Evolutionary conservation across 768 basidiomycete genomes (phyloP).

Genomic region (Gloeostereum incarnatum): DNA sequence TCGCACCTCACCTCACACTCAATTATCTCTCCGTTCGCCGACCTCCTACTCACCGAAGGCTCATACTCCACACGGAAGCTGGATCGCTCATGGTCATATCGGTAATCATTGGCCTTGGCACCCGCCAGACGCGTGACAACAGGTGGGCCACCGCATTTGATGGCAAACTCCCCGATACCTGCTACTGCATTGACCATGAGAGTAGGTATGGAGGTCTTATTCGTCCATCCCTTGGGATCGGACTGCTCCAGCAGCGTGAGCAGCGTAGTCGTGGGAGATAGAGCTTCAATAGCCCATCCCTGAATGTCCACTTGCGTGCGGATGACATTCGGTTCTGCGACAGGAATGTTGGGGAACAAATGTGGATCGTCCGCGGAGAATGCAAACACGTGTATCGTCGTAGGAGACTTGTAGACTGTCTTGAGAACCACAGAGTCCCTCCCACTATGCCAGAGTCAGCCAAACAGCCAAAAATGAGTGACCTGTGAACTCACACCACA

Average conservation of each 20-base stretch:
- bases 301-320: slow-evolving; percentile 97
- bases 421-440: slow-evolving; percentile 86
- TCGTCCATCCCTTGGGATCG: slow-evolving; percentile 95
- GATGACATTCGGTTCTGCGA: slow-evolving; percentile 67
- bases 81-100: slow-evolving; percentile 83
- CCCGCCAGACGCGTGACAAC: slow-evolving; percentile 77
- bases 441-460: slow-evolving; percentile 41
- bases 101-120: slow-evolving; percentile 61
- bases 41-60: slow-evolving; percentile 41
- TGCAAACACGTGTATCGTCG: slow-evolving; percentile 89
- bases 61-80: slow-evolving; percentile 83
- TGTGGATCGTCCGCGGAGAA: slow-evolving; percentile 89
- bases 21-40: slow-evolving; percentile 31
- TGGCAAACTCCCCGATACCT: slow-evolving; percentile 91
- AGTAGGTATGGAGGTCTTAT: slow-evolving; percentile 89
- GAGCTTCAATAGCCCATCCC: slow-evolving; percentile 93
- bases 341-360: slow-evolving; percentile 69
- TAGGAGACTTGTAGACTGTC: slow-evolving; percentile 95
- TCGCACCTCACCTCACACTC: slow-evolving; percentile 93
- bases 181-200: slow-evolving; percentile 87
- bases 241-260: slow-evolving; percentile 94
- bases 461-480: slow-evolving; percentile 2
- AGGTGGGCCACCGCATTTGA: slow-evolving; percentile 93
- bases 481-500: slow-evolving; percentile 54
- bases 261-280: slow-evolving; percentile 91